These are phyloP conservation scores for Apophysomyces trapeziformis DNA, from an alignment of 371 early-diverging fungal species.

Conservation along the genomic window DNA sequence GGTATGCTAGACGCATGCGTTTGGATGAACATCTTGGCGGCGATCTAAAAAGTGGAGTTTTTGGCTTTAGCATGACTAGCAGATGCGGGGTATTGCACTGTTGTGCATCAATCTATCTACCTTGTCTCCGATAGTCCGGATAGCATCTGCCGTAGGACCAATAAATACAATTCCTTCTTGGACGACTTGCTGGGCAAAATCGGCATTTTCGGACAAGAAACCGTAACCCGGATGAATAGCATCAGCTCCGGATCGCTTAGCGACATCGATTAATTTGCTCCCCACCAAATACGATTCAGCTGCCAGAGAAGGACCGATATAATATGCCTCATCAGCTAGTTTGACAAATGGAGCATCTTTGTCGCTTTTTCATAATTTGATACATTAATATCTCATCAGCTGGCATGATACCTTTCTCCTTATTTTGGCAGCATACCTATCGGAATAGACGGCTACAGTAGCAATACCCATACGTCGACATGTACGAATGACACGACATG, in stretches of 20 bases:
- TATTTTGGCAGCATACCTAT: constrained; percentile 54
- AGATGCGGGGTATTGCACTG: not conserved
- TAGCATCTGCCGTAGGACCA: constrained; percentile 78
- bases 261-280: constrained; percentile 65
- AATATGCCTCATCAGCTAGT: constrained; percentile 82
- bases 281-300: constrained; percentile 73
- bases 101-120: constrained; percentile 35
- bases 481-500: constrained; percentile 90
- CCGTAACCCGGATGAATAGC: constrained; percentile 93
- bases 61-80: not conserved
- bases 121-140: constrained; percentile 96
- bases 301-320: constrained; percentile 75
- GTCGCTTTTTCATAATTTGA: constrained; percentile 59
- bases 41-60: constrained; percentile 54
- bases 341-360: constrained; percentile 79
- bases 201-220: constrained; percentile 82
- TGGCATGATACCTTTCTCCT: not conserved
- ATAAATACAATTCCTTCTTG: constrained; percentile 76
- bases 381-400: not conserved
- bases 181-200: constrained; percentile 74
- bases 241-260: constrained; percentile 68
- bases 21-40: constrained; percentile 69
- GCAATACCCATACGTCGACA: constrained; percentile 83
- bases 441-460: constrained; percentile 94
- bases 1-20: constrained; percentile 72